phyloP scores from a whole-genome alignment of 805 yeast genomes.

The Lachancea dasiensis region DNA sequence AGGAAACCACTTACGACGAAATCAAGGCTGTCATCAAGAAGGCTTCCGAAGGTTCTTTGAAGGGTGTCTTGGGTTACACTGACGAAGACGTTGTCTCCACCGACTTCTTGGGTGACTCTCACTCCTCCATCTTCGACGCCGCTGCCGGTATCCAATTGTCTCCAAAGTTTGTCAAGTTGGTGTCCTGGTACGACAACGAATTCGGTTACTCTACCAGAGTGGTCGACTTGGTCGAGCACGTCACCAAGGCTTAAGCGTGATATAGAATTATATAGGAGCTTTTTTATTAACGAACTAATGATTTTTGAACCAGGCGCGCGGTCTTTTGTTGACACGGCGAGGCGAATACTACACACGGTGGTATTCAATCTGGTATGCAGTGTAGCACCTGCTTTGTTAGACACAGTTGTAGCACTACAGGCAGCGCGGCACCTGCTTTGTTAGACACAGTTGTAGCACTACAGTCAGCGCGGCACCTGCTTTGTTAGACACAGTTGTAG shows the following conservation, averaged over 20 bases:
- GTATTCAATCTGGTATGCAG: too few relatives aligned
- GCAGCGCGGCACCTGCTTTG: too few relatives aligned
- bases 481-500: too few relatives aligned
- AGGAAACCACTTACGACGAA: slow-evolving; percentile 56
- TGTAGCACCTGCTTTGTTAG: too few relatives aligned
- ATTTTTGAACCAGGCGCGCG: too few relatives aligned
- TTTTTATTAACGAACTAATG: slow-evolving; percentile 5
- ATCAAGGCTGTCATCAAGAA: slow-evolving; percentile 54
- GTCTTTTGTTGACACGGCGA: too few relatives aligned
- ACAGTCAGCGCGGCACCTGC: too few relatives aligned
- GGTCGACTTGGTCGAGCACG: slow-evolving; percentile 62
- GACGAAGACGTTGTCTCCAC: slow-evolving; percentile 67
- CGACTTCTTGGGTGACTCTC: slow-evolving; percentile 58
- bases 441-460: too few relatives aligned
- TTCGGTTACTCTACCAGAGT: slow-evolving; percentile 39
- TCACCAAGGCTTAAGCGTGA: slow-evolving; percentile 36
- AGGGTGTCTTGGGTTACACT: slow-evolving; percentile 64
- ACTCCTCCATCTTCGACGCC: slow-evolving; percentile 64
- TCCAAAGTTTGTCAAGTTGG: slow-evolving; percentile 64
- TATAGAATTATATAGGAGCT: background rate
- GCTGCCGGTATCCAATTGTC: slow-evolving; percentile 66
- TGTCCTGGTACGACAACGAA: slow-evolving; percentile 72
- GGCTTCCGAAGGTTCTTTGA: slow-evolving; percentile 54
- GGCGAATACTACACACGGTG: too few relatives aligned
- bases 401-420: too few relatives aligned